Conservation (phyloP, 805 yeast species). For the Pichia heedii region DNA sequence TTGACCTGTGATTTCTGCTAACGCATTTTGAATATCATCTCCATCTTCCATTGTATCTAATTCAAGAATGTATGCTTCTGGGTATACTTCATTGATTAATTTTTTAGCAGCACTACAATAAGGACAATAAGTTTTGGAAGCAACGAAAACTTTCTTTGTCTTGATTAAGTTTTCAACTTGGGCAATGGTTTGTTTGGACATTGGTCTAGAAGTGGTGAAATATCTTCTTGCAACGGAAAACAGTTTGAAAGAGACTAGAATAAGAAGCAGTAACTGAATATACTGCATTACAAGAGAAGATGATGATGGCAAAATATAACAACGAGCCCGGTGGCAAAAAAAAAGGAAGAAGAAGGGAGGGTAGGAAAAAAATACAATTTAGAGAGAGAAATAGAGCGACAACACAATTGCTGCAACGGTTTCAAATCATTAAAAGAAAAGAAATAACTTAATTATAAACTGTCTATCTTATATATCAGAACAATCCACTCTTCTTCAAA, state of each 20-base stretch:
- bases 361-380: no score
- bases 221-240: slow-evolving; percentile 21
- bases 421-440: no score
- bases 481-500: slow-evolving; percentile 66
- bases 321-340: neutral
- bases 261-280: neutral
- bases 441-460: no score
- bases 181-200: slow-evolving; percentile 45
- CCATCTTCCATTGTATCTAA: slow-evolving; percentile 59
- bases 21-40: slow-evolving; percentile 69
- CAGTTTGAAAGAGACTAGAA: slow-evolving; percentile 20
- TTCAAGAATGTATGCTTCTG: slow-evolving; percentile 46
- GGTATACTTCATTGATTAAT: slow-evolving; percentile 29
- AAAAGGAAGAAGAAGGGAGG: no score
- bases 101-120: slow-evolving; percentile 46
- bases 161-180: slow-evolving; percentile 59
- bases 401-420: no score
- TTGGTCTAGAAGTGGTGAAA: slow-evolving; percentile 35
- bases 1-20: slow-evolving; percentile 74
- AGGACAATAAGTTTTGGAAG: slow-evolving; percentile 74
- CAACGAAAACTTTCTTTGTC: slow-evolving; percentile 63
- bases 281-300: neutral
- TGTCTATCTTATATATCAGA: slow-evolving; percentile 34
- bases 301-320: no score
- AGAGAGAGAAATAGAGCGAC: no score